Evolutionary conservation across 768 basidiomycete species (phyloP), one percentile per base, ranked within the genome.

Genomic region (Boletus speciosus): DNA sequence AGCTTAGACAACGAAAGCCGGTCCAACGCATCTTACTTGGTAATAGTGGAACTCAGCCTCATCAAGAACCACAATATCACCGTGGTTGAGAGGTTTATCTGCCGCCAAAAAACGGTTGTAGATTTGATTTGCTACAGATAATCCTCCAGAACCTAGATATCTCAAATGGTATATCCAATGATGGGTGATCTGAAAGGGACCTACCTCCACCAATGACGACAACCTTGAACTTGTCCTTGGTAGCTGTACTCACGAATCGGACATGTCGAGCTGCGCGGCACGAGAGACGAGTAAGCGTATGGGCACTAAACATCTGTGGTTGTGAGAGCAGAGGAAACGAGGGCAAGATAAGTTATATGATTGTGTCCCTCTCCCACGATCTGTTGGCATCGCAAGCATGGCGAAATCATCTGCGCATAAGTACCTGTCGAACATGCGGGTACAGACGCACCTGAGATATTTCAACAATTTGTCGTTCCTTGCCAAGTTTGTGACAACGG

Each of bases 61-160:
- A 66, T 98, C 96, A 32, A 97, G 72, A 51, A 98, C 86, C 6
- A 83, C 90, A 43, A 98, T 83, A 67, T 98, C 95, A 23, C 84
- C 89, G 19, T 77, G 69, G 39, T 78, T 81, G 36, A 97, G 68
- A 29, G 80, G 69, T 58, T 86, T 85, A 9, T 85, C 87, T 41
- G 86, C 84, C 12, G 78, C 74, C 58, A 79, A 78, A 69, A 97
- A 93, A 31, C 85, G 79, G 62, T 92, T 76, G 68, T 86, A 90
- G 43, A 98, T 83, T 72, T 98, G 94, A 60, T 90, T 86, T 36
- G 95, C 93, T 35, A 88, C 87, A 38, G 84, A 80, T 41, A 97
- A 69, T 36, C 94, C 94, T 48, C 80, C 92, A 27, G 84, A 84
- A 45, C 93, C 93, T 95, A 66, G 25, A 38, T 47, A 31, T 16